phyloP scores from a whole-genome alignment of 208 protist species.

The Herpetomonas samuelpessoai region DNA sequence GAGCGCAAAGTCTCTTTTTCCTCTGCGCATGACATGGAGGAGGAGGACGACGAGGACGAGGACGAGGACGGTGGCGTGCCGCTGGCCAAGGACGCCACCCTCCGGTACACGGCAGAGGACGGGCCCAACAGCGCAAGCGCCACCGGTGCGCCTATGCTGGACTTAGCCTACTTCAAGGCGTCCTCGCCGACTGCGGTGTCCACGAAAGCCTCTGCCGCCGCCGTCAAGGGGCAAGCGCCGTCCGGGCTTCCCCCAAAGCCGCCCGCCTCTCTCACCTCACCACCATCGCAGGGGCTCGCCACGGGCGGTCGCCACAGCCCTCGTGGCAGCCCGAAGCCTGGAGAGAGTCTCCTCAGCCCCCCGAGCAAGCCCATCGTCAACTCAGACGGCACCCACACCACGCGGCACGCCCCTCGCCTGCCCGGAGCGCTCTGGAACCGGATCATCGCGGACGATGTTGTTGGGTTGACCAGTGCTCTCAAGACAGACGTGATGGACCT shows the following conservation, averaged over 20 bases:
- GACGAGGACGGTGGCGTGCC: too few relatives aligned
- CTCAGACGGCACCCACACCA: constrained; percentile 1
- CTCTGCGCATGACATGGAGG: too few relatives aligned
- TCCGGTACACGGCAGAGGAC: too few relatives aligned
- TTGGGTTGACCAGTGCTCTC: constrained; percentile 18
- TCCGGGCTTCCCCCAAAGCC: background rate
- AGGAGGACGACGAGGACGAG: too few relatives aligned
- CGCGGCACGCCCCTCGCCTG: constrained; percentile 28
- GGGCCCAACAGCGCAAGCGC: too few relatives aligned
- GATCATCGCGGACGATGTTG: constrained; percentile 12
- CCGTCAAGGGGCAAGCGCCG: too few relatives aligned
- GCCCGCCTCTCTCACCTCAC: background rate
- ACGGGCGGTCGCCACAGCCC: constrained; percentile 3
- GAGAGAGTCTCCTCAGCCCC: background rate
- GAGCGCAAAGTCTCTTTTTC: too few relatives aligned
- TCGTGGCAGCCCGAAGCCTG: background rate
- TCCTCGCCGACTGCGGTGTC: background rate
- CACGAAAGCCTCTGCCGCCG: too few relatives aligned
- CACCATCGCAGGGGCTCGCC: background rate
- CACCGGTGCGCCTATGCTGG: background rate
- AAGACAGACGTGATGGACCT: constrained; percentile 32
- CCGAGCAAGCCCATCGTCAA: background rate
- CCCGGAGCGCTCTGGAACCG: constrained; percentile 32
- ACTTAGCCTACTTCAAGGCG: background rate
- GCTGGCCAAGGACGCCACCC: too few relatives aligned